Evolutionary conservation across 2,329 filamentous ascomycete species (phyloP), one percentile per base, ranked within the genome.

Genomic region (Xylaria sp.): DNA sequence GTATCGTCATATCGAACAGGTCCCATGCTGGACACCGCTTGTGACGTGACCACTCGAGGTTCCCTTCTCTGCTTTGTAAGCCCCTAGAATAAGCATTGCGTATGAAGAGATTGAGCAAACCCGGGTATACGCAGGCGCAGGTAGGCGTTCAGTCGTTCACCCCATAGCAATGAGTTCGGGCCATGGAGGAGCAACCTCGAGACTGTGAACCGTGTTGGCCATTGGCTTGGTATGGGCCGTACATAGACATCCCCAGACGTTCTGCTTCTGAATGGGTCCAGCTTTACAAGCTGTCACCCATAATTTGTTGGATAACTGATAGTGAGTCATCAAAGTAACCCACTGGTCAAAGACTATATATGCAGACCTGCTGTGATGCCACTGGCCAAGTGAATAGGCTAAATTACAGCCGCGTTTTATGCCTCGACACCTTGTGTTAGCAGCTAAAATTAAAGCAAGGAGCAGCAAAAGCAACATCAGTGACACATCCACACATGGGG

Each of bases 301-400:
- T 17, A 23, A 25, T 10, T 13, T 52, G 46, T 55, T 21, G 27
- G 37, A 37, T 29, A 47, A 25, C 44, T 51, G 37, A 53, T 35
- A 47, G 33, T 29, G 19, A 44, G 31, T 41, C 25, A 37, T 25
- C 57, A n/a, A 29, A 58, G 33, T 35, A 35, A 56, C 43, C n/a
- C 38, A 54, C 35, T 19, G 44, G 58, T 60, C 55, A 47, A 60
- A 55, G 44, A 49, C 37, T 38, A 55, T 43, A 55, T 43, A 58
- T 63, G 56, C 48, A 61, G 48, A 49, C 31, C 25, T 58, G 53
- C 33, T 43, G 54, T 58, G 53, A 65, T 29, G 29, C 35, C 25
- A 62, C 41, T 38, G 41, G 60, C 47, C n/a, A 41, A 41, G 52
- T 53, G 29, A 60, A 63, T 65, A 65, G 63, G 60, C 63, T 65